Base-by-base conservation (phyloP, 2,329 filamentous ascomycete genomes). In the Xylaria sp. region DNA sequence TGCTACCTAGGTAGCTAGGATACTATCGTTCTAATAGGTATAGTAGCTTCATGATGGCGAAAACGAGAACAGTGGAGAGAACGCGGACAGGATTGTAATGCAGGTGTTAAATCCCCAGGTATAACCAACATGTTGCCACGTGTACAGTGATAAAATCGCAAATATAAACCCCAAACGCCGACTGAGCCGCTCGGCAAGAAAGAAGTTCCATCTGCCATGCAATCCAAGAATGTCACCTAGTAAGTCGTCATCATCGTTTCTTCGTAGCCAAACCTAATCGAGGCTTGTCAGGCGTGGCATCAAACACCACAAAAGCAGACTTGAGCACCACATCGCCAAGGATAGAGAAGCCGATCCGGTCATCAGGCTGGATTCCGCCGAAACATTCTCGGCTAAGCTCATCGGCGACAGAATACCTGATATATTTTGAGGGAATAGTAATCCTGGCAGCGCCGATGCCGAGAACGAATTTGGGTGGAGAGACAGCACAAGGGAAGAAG, bases 291-390 rank as follows among this genome's bases (percentile, higher is more conserved):
- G 74, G 64, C 4, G 75, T 71, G 25, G 49, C 55, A 70, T 87
- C 83, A 66, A 87, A 88, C 57, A 90, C 82, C 43, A 85, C 85
- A 69, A 86, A 89, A 69, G 86, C 83, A 65, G 81, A 81, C 83
- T 90, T 90, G 59, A 90, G 80, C 77, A 88, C 87, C 66, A 88
- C 79, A 67, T 90, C 87, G 27, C 87, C 87, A 59, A 87, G 84
- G 74, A 90, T 89, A 68, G 78, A 82, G 71, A 87, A 78, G 29
- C 70, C 70, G 19, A 73, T 68, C 23, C 54, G 66, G 9, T 56
- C 49, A 53, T 68, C 67, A 27, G 67, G 75, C 80, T 91, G 89
- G 53, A 91, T 83, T 47, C 88, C 88, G 59, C 89, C 89, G 68
- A 81, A 89, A 80, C 88, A 90, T 29, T 54, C 78, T 4, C 69